Evolutionary conservation across 2,329 filamentous ascomycete genomes (phyloP).

Genomic region (Neofusicoccum ribis): DNA sequence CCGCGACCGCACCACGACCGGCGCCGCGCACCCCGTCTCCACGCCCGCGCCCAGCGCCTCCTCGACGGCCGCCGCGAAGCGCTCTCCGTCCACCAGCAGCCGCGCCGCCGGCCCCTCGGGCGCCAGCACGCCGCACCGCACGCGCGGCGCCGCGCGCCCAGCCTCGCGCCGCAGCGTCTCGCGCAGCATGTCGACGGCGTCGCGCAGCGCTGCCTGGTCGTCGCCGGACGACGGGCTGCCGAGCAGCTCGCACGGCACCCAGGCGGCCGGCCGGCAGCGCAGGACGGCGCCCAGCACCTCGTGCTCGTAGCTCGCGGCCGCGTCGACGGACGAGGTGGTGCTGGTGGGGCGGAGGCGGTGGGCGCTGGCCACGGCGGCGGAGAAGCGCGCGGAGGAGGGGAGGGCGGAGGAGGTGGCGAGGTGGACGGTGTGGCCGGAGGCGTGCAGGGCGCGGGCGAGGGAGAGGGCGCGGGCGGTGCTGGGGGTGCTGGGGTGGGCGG

Average conservation of each 20-base stretch:
- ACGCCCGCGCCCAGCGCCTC: neutral
- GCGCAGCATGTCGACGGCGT: neutral
- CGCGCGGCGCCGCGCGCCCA: neutral
- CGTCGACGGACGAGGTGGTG: neutral
- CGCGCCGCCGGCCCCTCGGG: neutral
- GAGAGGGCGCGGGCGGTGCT: too few species aligned
- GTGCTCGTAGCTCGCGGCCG: slow-evolving; percentile 1
- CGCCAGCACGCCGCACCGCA: slow-evolving; percentile 1
- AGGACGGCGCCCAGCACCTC: neutral
- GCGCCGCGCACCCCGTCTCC: neutral
- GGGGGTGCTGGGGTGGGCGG: too few species aligned
- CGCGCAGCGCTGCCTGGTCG: neutral
- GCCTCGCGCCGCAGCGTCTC: neutral
- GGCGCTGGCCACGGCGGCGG: neutral
- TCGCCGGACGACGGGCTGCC: neutral
- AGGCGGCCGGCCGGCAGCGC: neutral
- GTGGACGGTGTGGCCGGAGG: too few species aligned
- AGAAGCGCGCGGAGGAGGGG: neutral
- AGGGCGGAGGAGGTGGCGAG: too few species aligned
- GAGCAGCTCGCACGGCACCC: slow-evolving; percentile 5
- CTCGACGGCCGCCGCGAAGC: neutral
- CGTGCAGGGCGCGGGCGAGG: too few species aligned
- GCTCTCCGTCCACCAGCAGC: neutral
- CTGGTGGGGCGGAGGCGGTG: neutral
- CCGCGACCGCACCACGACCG: neutral